phyloP scores from a whole-genome alignment of 129 eudicot genomes.

The Mikania micrantha region DNA sequence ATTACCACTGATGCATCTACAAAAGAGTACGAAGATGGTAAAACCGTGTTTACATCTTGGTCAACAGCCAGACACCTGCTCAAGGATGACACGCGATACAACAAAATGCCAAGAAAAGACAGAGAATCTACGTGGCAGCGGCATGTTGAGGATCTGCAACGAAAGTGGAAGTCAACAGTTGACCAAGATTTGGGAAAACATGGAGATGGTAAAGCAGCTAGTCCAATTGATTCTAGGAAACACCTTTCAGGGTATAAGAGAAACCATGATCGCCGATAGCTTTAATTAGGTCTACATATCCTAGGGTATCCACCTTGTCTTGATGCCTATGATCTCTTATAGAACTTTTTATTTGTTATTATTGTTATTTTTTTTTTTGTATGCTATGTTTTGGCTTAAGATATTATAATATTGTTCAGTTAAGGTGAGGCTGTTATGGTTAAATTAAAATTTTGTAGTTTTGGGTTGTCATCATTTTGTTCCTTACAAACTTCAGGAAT shows the following conservation, averaged over 20 bases:
- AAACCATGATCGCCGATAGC: constrained; percentile 38
- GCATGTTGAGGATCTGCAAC: constrained; percentile 69
- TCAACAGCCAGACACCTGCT: constrained; percentile 81
- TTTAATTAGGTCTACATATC: neutral
- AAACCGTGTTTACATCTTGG: constrained; percentile 77
- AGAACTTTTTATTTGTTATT: no score
- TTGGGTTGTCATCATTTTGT: neutral
- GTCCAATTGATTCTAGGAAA: constrained; percentile 47
- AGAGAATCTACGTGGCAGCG: constrained; percentile 84
- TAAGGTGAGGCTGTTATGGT: constrained; percentile 14
- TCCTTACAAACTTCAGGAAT: neutral
- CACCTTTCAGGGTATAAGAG: constrained; percentile 43
- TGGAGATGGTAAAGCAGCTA: constrained; percentile 29
- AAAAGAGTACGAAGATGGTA: constrained; percentile 69
- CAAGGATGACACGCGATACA: constrained; percentile 60
- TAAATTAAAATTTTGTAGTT: neutral
- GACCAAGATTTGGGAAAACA: constrained; percentile 48
- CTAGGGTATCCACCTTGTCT: neutral
- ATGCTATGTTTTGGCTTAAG: constrained; percentile 10
- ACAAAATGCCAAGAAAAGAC: constrained; percentile 84
- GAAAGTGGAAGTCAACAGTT: constrained; percentile 39
- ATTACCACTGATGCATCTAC: constrained; percentile 62
- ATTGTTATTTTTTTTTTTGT: neutral
- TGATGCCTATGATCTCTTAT: constrained; percentile 11
- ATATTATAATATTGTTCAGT: neutral